Evolutionary conservation across 2,329 filamentous ascomycete species (phyloP).

Genomic region (Venturia carpophila): DNA sequence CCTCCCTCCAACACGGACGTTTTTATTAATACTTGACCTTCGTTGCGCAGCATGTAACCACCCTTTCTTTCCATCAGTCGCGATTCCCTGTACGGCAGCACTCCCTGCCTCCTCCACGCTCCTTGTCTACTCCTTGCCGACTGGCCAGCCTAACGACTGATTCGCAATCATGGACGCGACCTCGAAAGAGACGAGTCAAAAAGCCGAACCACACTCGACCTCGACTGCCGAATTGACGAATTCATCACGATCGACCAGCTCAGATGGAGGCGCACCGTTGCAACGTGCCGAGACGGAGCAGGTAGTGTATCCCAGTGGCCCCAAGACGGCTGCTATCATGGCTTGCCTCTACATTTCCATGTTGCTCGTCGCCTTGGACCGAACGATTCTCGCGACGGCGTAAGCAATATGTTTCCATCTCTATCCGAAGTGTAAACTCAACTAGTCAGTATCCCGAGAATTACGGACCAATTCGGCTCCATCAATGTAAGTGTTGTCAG

Average conservation of each 20-base stretch:
- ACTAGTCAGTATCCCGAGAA: constrained; percentile 19
- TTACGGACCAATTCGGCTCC: constrained; percentile 22
- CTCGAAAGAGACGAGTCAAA: neutral
- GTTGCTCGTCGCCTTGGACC: constrained; percentile 20
- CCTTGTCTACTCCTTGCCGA: neutral
- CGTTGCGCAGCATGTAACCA: neutral
- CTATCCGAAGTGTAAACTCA: too few species aligned
- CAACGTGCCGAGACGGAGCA: constrained; percentile 7
- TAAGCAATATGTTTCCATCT: too few species aligned
- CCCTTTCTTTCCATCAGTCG: too few species aligned
- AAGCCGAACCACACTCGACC: neutral
- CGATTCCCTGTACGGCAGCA: neutral
- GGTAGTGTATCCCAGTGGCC: constrained; percentile 15
- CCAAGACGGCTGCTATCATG: constrained; percentile 17
- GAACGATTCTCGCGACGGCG: constrained; percentile 21
- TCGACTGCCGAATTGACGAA: neutral
- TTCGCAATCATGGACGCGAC: neutral
- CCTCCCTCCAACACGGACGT: neutral
- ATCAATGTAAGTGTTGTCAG: constrained; percentile 21
- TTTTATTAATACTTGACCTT: neutral
- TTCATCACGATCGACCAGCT: neutral
- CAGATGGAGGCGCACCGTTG: neutral
- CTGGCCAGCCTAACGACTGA: neutral
- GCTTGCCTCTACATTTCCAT: constrained; percentile 18
- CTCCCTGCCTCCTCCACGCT: neutral